Evolutionary conservation across 2,329 filamentous ascomycete genomes (phyloP).

Genomic region (Myriosclerotinia scirpicola): DNA sequence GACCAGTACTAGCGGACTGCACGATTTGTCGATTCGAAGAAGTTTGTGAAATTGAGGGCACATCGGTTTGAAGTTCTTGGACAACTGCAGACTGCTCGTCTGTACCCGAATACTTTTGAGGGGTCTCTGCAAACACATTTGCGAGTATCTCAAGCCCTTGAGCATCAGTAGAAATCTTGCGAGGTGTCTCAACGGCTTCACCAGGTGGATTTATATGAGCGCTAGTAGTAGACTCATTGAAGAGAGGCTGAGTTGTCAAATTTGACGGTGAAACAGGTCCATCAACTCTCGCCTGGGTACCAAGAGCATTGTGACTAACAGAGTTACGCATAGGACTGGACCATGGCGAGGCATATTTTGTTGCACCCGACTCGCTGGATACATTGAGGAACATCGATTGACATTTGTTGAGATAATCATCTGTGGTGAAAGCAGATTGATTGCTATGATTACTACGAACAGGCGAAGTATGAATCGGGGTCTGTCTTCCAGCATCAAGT

Average conservation of each 20-base stretch:
- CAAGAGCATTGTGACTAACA: conserved; percentile 3
- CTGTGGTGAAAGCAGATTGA: not conserved
- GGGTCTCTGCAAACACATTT: not conserved
- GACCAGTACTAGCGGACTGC: not conserved
- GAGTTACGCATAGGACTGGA: not conserved
- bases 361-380: not conserved
- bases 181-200: not conserved
- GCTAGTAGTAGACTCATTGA: not conserved
- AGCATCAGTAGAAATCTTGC: not conserved
- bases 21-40: not conserved
- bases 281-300: not conserved
- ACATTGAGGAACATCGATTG: conserved; percentile 7
- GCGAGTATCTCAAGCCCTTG: not conserved
- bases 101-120: not conserved
- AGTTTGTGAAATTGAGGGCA: not conserved
- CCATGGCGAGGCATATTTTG: conserved; percentile 7
- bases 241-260: not conserved
- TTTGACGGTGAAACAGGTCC: not conserved
- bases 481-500: conserved; percentile 58
- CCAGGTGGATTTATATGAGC: not conserved
- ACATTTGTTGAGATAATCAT: conserved; percentile 16
- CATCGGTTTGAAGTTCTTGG: not conserved
- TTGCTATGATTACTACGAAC: conserved; percentile 41
- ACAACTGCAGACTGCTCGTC: not conserved
- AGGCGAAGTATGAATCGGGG: conserved; percentile 61